These are phyloP conservation scores for Chaetomiaceae sp. DNA, from an alignment of 2,329 filamentous ascomycete species.

Conservation along the genomic window DNA sequence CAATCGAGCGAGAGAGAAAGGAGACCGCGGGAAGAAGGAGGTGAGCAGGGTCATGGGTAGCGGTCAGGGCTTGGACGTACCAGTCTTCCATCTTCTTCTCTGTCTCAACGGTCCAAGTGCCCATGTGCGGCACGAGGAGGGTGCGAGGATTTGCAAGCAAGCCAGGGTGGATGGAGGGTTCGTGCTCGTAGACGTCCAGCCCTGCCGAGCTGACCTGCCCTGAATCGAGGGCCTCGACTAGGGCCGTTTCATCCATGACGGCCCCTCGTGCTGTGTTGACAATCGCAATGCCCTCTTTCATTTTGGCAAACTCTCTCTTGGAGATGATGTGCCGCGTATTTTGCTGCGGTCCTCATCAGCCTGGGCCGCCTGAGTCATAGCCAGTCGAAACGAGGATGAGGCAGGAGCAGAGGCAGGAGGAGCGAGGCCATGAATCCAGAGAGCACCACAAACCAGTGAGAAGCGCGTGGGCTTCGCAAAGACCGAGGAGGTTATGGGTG, in stretches of 20 bases:
- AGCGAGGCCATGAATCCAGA: too few species aligned
- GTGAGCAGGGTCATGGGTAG: background rate
- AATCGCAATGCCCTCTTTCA: conserved; percentile 72
- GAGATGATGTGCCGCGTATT: conserved; percentile 72
- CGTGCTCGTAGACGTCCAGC: conserved; percentile 77
- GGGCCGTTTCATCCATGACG: conserved; percentile 73
- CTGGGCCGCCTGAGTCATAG: too few species aligned
- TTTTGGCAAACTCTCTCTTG: conserved; percentile 61
- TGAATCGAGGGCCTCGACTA: conserved; percentile 64
- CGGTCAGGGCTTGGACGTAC: background rate
- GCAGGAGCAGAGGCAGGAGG: too few species aligned
- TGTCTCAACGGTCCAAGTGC: conserved; percentile 69
- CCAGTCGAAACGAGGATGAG: too few species aligned
- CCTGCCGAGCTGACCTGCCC: conserved; percentile 67
- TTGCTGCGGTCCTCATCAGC: too few species aligned
- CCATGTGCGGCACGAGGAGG: conserved; percentile 78
- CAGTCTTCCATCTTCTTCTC: conserved; percentile 66
- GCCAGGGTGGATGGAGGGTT: conserved; percentile 69
- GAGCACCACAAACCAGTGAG: too few species aligned
- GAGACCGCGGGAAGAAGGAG: too few species aligned
- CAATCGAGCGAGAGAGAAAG: too few species aligned
- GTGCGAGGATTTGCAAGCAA: conserved; percentile 64
- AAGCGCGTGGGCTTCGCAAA: too few species aligned
- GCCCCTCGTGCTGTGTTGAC: conserved; percentile 80
- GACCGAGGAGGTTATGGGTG: background rate